Conservation (phyloP, 208 protist species). For the Herpetomonas samuelpessoai region DNA sequence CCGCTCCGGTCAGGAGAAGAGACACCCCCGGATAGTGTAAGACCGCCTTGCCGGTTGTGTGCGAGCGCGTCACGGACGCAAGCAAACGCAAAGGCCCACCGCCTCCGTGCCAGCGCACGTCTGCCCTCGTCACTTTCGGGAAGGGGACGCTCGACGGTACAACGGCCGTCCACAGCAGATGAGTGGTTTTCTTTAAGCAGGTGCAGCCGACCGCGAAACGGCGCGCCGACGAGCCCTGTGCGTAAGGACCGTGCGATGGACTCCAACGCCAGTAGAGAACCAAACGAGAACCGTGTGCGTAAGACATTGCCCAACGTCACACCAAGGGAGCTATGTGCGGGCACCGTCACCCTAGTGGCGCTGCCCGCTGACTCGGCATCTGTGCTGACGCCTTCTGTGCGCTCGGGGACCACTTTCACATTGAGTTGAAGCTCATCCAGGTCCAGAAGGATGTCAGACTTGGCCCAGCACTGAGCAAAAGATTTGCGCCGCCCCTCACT, state of each 20-base stretch:
- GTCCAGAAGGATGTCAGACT: constrained; percentile 12
- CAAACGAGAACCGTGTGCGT: constrained; percentile 47
- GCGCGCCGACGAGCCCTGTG: constrained; percentile 43
- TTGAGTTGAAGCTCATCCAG: constrained; percentile 15
- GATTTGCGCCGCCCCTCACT: background rate
- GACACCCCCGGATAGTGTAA: background rate
- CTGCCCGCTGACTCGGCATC: background rate
- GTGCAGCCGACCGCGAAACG: constrained; percentile 59
- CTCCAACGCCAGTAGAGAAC: constrained; percentile 32
- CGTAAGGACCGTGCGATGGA: constrained; percentile 37
- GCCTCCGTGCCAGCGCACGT: constrained; percentile 14
- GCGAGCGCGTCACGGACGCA: background rate
- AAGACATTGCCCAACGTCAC: constrained; percentile 15
- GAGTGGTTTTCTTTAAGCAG: constrained; percentile 25
- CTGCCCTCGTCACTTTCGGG: no score
- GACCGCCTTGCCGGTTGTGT: background rate
- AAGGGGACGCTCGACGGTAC: no score
- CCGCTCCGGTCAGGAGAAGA: no score
- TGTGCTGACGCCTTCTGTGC: background rate
- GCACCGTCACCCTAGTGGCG: constrained; percentile 7
- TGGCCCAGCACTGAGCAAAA: constrained; percentile 12
- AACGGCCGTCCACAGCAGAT: no score
- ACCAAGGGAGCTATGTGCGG: constrained; percentile 14
- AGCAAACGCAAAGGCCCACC: constrained; percentile 39
- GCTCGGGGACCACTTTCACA: constrained; percentile 14